Base-by-base conservation (phyloP, 345 rosid genomes). In the Eucalyptus sideroxylon region DNA sequence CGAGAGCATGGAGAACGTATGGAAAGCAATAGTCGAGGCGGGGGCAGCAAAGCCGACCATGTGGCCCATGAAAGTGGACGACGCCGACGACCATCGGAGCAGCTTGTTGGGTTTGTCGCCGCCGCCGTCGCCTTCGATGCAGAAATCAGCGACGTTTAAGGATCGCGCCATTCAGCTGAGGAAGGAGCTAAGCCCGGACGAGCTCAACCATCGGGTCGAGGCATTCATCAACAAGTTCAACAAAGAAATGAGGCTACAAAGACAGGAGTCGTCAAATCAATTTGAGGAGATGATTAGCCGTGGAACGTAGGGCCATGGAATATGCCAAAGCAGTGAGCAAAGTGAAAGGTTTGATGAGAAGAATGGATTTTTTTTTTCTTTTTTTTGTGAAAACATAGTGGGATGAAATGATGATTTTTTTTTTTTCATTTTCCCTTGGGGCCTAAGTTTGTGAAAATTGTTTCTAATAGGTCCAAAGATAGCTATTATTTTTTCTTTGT, bases 191-290 rank as follows among this genome's bases (percentile, higher is more conserved):
- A 88, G 96, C 89, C 96, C 92, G 88, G 99, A 97, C 62, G 99
- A 97, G 93, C 91, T 97, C 94, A 97, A 97, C 90, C 92, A 93
- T 56, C 93, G 97, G 87, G 99, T 92, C 1, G 99, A 96, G 50
- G 95, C 93, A 88, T 96, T 97, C 87, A 97, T 97, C 24, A 94
- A 92, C 88, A 97, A 95, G 93, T 92, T 94, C 37, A 94, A 97
- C 30, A 95, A 97, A 31, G 97, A 96, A 80, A 97, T 97, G 97
- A 95, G 94, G 94, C 45, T 96, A 88, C 98, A 97, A 89, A 93
- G 96, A 55, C 90, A 92, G 77, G 96, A 93, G 94, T 93, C 97
- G 19, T 27, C 95, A 67, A 94, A 94, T 87, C 97, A 92, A 89
- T 93, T 93, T 86, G 91, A 92, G 91, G 95, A 93, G 88, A 94